Evolutionary conservation across 2,329 filamentous ascomycete species (phyloP).

Genomic region (Phoma sp.): DNA sequence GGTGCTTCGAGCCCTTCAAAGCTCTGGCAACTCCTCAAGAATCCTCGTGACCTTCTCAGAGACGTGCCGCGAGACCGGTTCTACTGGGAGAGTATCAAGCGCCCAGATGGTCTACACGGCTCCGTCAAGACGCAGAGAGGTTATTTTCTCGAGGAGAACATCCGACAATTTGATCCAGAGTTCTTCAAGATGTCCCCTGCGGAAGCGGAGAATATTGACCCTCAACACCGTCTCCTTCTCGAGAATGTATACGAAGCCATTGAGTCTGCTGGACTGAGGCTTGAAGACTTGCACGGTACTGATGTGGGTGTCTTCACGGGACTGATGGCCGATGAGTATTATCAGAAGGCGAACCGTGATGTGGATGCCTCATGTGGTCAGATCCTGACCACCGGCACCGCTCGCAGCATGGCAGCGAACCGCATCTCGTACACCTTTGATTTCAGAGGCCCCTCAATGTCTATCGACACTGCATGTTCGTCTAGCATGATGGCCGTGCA

Average conservation of each 20-base stretch:
- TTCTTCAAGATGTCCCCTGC: slow-evolving; percentile 28
- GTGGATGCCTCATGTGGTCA: background rate
- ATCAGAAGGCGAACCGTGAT: background rate
- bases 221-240: slow-evolving; percentile 27
- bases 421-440: slow-evolving; percentile 47
- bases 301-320: slow-evolving; percentile 15
- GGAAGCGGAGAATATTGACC: slow-evolving; percentile 31
- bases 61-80: background rate
- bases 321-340: slow-evolving; percentile 16
- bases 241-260: slow-evolving; percentile 27
- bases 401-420: slow-evolving; percentile 37
- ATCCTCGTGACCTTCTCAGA: background rate
- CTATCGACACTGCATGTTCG: slow-evolving; percentile 48
- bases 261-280: slow-evolving; percentile 10
- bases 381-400: slow-evolving; percentile 27
- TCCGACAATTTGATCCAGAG: slow-evolving; percentile 21
- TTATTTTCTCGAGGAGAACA: background rate
- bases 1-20: background rate
- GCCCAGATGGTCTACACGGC: background rate
- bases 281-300: slow-evolving; percentile 15
- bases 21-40: background rate
- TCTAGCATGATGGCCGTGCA: slow-evolving; percentile 38
- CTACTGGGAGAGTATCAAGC: background rate
- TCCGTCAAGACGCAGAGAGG: background rate
- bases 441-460: slow-evolving; percentile 42